Percentiles rank a stretch among this genome's conserved stretches.
phyloP scores from a whole-genome alignment of 1,139 yeast species.

The Zygoascus meyerae region DNA sequence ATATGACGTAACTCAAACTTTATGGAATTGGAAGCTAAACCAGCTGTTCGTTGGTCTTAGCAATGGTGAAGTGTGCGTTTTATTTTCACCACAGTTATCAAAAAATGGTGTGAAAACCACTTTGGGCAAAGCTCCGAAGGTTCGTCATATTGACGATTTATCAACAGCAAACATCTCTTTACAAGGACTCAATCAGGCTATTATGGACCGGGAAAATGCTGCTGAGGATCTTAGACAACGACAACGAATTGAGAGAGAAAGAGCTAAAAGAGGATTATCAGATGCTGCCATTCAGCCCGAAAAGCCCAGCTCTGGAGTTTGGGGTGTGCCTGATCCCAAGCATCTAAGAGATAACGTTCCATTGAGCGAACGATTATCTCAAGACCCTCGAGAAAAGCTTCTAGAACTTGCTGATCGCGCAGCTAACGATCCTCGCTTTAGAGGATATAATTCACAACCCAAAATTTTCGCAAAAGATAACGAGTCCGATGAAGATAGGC shows the following conservation, averaged over 20 bases:
- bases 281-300: constrained; percentile 12
- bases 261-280: constrained; percentile 8
- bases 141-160: constrained; percentile 35
- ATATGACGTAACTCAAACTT: constrained; percentile 24
- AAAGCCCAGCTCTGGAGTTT: constrained; percentile 18
- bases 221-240: constrained; percentile 13
- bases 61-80: constrained; percentile 29
- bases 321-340: constrained; percentile 27
- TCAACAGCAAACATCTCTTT: constrained; percentile 31
- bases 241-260: constrained; percentile 13
- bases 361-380: constrained; percentile 19
- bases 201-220: constrained; percentile 14
- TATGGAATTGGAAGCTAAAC: constrained; percentile 32
- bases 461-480: constrained; percentile 11
- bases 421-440: constrained; percentile 22
- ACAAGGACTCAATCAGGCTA: constrained; percentile 25
- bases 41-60: constrained; percentile 36
- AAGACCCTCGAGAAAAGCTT: constrained; percentile 38
- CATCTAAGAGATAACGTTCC: constrained; percentile 22
- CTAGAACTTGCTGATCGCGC: constrained; percentile 34
- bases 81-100: constrained; percentile 35
- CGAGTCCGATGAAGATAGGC: constrained; percentile 11
- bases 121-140: constrained; percentile 34
- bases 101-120: constrained; percentile 34
- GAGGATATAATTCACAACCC: constrained; percentile 5